A percentile compares a stretch with the other conserved stretches of the same genome.
Conservation (phyloP, 371 early-diverging fungal genomes). For the Coemansia sp. region DNA sequence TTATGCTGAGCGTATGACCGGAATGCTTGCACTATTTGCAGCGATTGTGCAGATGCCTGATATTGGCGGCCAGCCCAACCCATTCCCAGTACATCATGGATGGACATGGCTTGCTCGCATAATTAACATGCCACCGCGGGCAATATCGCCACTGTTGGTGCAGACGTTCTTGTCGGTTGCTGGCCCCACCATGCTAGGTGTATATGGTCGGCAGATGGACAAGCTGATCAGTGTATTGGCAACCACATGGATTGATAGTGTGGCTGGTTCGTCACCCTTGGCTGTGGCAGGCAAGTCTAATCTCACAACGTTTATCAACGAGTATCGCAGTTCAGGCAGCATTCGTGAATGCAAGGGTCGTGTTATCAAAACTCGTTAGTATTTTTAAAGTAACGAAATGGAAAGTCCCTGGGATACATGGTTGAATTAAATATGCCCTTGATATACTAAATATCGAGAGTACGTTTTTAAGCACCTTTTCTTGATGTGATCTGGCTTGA, state of each 20-base stretch:
- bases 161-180: constrained; percentile 64
- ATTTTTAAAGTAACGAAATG: background rate
- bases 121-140: constrained; percentile 70
- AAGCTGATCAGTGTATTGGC: constrained; percentile 24
- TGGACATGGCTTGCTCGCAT: constrained; percentile 85
- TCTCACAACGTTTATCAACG: constrained; percentile 24
- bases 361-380: background rate
- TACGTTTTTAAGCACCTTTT: too few relatives aligned
- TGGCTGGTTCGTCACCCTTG: constrained; percentile 8
- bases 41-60: constrained; percentile 68
- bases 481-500: too few relatives aligned
- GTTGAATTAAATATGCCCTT: too few relatives aligned
- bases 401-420: too few relatives aligned
- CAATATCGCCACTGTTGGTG: constrained; percentile 69
- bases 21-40: constrained; percentile 72
- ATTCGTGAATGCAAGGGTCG: constrained; percentile 14
- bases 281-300: constrained; percentile 38
- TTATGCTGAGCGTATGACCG: constrained; percentile 70
- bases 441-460: too few relatives aligned
- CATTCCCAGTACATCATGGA: constrained; percentile 62
- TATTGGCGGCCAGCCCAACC: constrained; percentile 55
- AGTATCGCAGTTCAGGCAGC: constrained; percentile 15
- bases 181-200: constrained; percentile 36
- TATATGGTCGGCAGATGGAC: constrained; percentile 38
- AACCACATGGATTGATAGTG: constrained; percentile 14